Percentiles rank a stretch among this genome's conserved stretches.
Conservation (phyloP, 257 asterid species). For the Capsicum baccatum region DNA sequence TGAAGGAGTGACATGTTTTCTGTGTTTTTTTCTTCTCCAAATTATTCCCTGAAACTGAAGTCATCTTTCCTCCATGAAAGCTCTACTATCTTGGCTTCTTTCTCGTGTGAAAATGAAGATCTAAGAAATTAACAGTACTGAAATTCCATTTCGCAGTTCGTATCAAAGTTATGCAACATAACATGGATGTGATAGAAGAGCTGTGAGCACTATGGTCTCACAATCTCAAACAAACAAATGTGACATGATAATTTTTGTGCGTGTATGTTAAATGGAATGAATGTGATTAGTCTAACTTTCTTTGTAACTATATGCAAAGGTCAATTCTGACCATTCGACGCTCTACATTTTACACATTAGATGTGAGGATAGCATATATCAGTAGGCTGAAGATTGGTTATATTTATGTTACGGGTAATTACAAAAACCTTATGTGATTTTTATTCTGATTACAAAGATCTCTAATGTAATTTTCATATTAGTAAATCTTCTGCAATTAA, state of each 20-base stretch:
- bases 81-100: not conserved
- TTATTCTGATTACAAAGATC: not conserved
- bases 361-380: not conserved
- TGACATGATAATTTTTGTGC: not conserved
- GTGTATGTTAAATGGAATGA: constrained; percentile 10
- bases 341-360: not conserved
- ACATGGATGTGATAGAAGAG: constrained; percentile 21
- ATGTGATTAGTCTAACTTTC: constrained; percentile 7
- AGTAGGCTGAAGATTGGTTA: not conserved
- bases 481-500: not conserved
- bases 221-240: constrained; percentile 2
- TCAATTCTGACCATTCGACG: not conserved
- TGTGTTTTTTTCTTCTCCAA: not conserved
- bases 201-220: constrained; percentile 16
- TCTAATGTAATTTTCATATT: not conserved
- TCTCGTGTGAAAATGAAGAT: not conserved
- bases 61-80: not conserved
- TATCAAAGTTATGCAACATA: not conserved
- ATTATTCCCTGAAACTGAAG: constrained; percentile 25
- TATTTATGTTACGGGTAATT: not conserved
- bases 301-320: not conserved
- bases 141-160: not conserved
- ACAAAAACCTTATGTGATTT: not conserved
- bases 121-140: not conserved
- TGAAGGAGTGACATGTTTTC: not conserved